Evolutionary conservation across 148 eudicot species (phyloP), one percentile per base, ranked within the genome.

Genomic region (Drosera capensis): DNA sequence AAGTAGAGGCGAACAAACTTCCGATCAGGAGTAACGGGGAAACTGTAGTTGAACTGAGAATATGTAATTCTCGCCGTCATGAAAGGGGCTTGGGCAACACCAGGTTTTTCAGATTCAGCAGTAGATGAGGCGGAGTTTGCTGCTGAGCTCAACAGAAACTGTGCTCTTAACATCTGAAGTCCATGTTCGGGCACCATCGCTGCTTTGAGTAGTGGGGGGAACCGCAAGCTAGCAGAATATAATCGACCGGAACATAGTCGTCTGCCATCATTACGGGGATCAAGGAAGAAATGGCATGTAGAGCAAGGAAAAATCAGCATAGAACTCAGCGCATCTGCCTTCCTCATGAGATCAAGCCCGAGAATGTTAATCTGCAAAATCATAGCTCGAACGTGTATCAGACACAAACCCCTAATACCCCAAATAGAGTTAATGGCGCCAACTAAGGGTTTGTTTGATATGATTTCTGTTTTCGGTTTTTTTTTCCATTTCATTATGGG

Each of bases 161-260:
- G 9, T 72, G 63, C 21, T 60, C 68, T n/a, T n/a, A 8, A 56
- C 52, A 46, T 77, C 83, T 0, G 83, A 22, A 8, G 59, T 48
- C 83, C 83, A 77, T 63, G 55, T 47, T 13, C 75, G 65, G 21
- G 72, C 71, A 62, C 75, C 93, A 13, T 54, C 13, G 55, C 77
- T 85, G 9, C 63, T 57, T 9, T 68, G 34, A 23, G 73, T 62
- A 8, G 67, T 15, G 8, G 54, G 31, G n/a, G 74, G 37, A 28
- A 16, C 96, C 96, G 48, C 96, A 86, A 43, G 75, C 75, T 35
- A 86, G 21, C 24, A 81, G 54, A n/a, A 73, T 66, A 14, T 66
- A 46, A 52, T 86, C 86, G 2, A 70, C 53, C 12, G 95, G 83
- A 2, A 63, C 64, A 58, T 77, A 86, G 55, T 78, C 54, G 5